Evolutionary conservation across 805 yeast species (phyloP).

Genomic region (Cyberlindnera lachancei): DNA sequence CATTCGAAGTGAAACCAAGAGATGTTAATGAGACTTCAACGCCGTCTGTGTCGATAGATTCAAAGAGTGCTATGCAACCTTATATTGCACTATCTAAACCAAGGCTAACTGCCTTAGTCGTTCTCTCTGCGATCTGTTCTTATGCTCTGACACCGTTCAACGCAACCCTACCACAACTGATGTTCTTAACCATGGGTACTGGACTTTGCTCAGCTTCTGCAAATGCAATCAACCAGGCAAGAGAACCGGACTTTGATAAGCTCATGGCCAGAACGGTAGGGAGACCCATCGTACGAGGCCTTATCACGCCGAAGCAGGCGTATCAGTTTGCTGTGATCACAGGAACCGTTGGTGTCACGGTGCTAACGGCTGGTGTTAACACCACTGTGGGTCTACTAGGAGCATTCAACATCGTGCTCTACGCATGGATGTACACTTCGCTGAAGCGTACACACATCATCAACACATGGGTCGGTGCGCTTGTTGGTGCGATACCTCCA

Average conservation of each 20-base stretch:
- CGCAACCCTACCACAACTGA: constrained; percentile 61
- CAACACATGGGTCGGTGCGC: constrained; percentile 97
- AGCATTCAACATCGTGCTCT: constrained; percentile 66
- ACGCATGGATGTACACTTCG: constrained; percentile 88
- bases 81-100: constrained; percentile 88
- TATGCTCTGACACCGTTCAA: constrained; percentile 87
- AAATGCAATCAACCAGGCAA: constrained; percentile 93
- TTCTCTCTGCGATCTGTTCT: constrained; percentile 86
- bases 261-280: constrained; percentile 82
- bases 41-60: too few relatives aligned
- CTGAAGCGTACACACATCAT: constrained; percentile 76
- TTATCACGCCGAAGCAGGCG: constrained; percentile 70
- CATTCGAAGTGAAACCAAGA: constrained; percentile 50
- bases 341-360: constrained; percentile 63
- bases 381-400: constrained; percentile 82
- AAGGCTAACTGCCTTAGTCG: constrained; percentile 76
- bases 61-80: constrained; percentile 34
- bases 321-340: constrained; percentile 68
- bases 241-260: constrained; percentile 87
- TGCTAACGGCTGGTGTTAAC: constrained; percentile 76
- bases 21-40: constrained; percentile 23
- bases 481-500: constrained; percentile 99
- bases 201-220: constrained; percentile 88
- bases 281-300: constrained; percentile 86
- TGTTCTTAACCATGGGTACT: constrained; percentile 77